A percentile compares a stretch with the other conserved stretches of the same genome.
These are phyloP conservation scores for Solanum clarkiae DNA, from an alignment of 257 asterid genomes.

Conservation along the genomic window DNA sequence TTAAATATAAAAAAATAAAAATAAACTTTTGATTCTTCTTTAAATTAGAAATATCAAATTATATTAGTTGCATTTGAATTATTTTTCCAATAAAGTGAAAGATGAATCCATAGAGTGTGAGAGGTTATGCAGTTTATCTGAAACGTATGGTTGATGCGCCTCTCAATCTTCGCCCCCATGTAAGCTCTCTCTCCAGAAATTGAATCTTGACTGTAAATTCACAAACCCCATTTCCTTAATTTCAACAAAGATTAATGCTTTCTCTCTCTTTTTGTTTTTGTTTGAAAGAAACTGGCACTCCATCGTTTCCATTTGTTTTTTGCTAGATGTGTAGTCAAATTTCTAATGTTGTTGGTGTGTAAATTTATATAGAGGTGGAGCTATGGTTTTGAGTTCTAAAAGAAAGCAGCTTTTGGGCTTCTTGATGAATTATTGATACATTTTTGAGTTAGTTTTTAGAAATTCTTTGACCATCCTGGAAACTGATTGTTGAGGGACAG, in stretches of 20 bases:
- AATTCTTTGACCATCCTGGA: neutral
- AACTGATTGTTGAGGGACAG: neutral
- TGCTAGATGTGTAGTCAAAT: neutral
- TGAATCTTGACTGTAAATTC: neutral
- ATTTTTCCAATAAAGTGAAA: neutral
- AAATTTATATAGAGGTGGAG: neutral
- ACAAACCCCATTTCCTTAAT: neutral
- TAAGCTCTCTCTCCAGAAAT: constrained; percentile 11
- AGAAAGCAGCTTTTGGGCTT: neutral
- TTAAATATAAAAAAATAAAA: no score
- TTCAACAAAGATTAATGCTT: neutral
- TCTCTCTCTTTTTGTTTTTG: neutral
- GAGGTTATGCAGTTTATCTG: neutral
- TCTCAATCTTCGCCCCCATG: constrained; percentile 24
- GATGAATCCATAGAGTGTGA: neutral
- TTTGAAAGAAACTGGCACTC: neutral
- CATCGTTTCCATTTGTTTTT: neutral
- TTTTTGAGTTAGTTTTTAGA: neutral
- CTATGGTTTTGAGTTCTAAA: neutral
- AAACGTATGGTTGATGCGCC: neutral
- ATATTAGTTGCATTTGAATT: no score
- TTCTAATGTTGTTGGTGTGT: neutral
- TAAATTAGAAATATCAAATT: no score
- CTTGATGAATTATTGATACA: neutral
- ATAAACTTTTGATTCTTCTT: no score